These are phyloP conservation scores for Stagonosporopsis tanaceti DNA, from an alignment of 2,329 filamentous ascomycete genomes.

Conservation along the genomic window DNA sequence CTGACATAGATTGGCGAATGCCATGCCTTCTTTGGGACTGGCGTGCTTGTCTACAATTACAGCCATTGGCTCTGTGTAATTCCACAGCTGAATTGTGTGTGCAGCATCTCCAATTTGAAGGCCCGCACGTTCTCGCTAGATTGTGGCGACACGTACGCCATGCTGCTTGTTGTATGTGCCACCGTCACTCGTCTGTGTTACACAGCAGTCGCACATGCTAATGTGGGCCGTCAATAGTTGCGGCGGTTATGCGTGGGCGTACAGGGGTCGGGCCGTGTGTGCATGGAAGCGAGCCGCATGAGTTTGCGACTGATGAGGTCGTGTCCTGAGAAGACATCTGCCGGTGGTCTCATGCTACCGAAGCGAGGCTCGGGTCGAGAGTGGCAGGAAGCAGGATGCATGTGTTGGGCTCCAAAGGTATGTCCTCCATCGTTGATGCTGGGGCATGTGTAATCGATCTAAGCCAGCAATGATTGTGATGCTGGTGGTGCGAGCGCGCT, in stretches of 20 bases:
- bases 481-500: constrained; percentile 4
- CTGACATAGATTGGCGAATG: neutral
- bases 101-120: neutral
- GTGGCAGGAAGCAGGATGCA: neutral
- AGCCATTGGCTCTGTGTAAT: neutral
- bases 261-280: constrained; percentile 18
- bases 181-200: constrained; percentile 1
- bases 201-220: constrained; percentile 11
- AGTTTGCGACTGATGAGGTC: constrained; percentile 4
- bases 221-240: constrained; percentile 19
- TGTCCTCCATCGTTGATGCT: neutral
- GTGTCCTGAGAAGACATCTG: constrained; percentile 7
- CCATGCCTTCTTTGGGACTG: neutral
- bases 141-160: neutral
- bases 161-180: neutral
- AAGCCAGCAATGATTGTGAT: neutral
- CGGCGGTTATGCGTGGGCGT: constrained; percentile 20
- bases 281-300: constrained; percentile 19
- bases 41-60: no score
- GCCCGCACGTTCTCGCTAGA: neutral
- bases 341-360: constrained; percentile 4
- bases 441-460: neutral
- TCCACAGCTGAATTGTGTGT: neutral
- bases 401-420: constrained; percentile 4
- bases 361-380: neutral